Evolutionary conservation across 176 grass and related monocot species (phyloP), one percentile per base, ranked within the genome.

Genomic region (Avena insularis): DNA sequence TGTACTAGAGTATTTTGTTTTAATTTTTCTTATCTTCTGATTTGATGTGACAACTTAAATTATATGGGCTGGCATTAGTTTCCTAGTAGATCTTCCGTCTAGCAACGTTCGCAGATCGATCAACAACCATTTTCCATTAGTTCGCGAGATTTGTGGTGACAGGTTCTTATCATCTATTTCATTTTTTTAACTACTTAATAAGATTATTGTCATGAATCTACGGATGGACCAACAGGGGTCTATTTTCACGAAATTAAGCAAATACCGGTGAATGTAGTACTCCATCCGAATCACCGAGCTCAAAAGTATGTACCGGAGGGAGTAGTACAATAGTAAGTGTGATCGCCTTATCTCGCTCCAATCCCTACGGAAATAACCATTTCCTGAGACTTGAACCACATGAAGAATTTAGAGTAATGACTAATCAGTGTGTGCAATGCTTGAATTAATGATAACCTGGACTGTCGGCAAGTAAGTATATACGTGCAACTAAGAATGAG

Each of bases 401-500:
- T 19, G 9, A 61, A 71, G 63, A 68, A 77, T 79, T 74, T 20
- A 58, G 55, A 58, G 17, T 56, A 56, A 56, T 56, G 33, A 43
- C 5, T 38, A 68, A 8, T 12, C 46, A 82, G 51, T 70, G 73
- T 2, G 36, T 70, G 14, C 33, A 49, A 31, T 50, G 43, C 69
- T 82, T 49, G 67, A 75, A 38, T 20, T 68, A 45, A 81, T 80
- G 69, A 50, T 88, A 33, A 72, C 21, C 33, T 60, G 12, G 20
- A 47, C 56, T 47, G 35, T 89, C 68, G 9, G 50, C 78, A 49
- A 57, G 56, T 45, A 25, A 51, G 15, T 71, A 79, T 78, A 69
- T 71, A 67, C 78, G 13, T 77, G 77, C 77, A 58, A 81, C 82
- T 81, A 79, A 72, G 82, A 80, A 64, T 48, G 53, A 46, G 46